These are phyloP conservation scores for Glarea lozoyensis DNA, from an alignment of 495 filamentous ascomycete species.

Conservation along the genomic window DNA sequence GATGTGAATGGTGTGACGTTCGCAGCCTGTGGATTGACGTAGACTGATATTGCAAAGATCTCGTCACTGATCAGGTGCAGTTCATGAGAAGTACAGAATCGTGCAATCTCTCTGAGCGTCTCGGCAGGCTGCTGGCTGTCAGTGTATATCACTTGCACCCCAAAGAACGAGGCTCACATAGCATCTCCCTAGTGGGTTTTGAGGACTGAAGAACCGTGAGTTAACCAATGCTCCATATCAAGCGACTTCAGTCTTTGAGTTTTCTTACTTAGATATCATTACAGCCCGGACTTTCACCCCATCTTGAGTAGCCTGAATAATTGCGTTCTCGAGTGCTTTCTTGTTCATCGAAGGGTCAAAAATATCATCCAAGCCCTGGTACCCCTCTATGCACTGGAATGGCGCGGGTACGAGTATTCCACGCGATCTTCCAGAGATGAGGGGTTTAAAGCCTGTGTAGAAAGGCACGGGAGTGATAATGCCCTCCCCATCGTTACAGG, in stretches of 20 bases:
- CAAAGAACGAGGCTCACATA: constrained; percentile 3
- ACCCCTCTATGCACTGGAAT: background rate
- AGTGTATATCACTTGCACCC: background rate
- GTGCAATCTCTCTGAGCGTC: background rate
- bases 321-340: constrained; percentile 1
- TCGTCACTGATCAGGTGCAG: background rate
- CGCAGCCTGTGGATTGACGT: background rate
- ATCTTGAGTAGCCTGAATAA: background rate
- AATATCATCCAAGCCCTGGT: background rate
- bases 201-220: constrained; percentile 1
- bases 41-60: constrained; percentile 5
- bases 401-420: background rate
- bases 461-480: constrained; percentile 4
- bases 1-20: constrained; percentile 8
- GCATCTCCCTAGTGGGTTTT: constrained; percentile 6
- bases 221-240: no score
- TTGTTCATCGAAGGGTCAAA: background rate
- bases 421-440: background rate
- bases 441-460: constrained; percentile 3
- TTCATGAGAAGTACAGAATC: background rate
- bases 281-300: background rate
- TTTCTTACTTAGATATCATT: background rate
- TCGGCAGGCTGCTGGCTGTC: background rate
- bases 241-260: no score
- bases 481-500: constrained; percentile 2